These are phyloP conservation scores for Buddleja alternifolia DNA, from an alignment of 257 asterid species.

Conservation along the genomic window DNA sequence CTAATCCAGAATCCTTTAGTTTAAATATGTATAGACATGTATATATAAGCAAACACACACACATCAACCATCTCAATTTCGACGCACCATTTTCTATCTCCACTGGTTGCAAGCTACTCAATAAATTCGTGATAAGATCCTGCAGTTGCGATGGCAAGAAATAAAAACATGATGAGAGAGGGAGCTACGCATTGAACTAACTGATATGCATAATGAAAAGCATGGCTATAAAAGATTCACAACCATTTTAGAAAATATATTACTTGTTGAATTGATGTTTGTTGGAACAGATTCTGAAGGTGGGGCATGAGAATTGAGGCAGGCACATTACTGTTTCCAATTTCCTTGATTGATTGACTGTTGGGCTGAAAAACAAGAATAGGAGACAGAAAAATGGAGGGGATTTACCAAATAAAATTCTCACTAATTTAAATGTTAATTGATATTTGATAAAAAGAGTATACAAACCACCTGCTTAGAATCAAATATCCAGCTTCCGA, in stretches of 20 bases:
- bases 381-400: not conserved
- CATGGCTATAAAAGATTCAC: constrained; percentile 4
- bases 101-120: constrained; percentile 76
- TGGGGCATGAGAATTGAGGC: constrained; percentile 90
- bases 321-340: constrained; percentile 55
- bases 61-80: constrained; percentile 23
- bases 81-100: constrained; percentile 75
- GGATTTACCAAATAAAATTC: constrained; percentile 13
- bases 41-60: not conserved
- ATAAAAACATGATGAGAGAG: constrained; percentile 24
- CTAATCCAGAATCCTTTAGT: constrained; percentile 1
- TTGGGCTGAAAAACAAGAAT: constrained; percentile 63
- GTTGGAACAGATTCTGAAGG: constrained; percentile 95
- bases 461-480: constrained; percentile 74
- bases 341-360: constrained; percentile 61
- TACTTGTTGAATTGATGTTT: constrained; percentile 95
- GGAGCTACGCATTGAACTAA: not conserved
- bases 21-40: not conserved
- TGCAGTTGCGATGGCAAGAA: constrained; percentile 39
- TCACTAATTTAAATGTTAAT: constrained; percentile 29
- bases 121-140: constrained; percentile 84
- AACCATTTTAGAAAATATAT: constrained; percentile 24
- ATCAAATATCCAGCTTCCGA: constrained; percentile 88
- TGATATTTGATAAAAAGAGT: constrained; percentile 16
- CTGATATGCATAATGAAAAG: constrained; percentile 16